phyloP scores from a whole-genome alignment of 2,329 filamentous ascomycete genomes.

The Colletotrichum sidae region DNA sequence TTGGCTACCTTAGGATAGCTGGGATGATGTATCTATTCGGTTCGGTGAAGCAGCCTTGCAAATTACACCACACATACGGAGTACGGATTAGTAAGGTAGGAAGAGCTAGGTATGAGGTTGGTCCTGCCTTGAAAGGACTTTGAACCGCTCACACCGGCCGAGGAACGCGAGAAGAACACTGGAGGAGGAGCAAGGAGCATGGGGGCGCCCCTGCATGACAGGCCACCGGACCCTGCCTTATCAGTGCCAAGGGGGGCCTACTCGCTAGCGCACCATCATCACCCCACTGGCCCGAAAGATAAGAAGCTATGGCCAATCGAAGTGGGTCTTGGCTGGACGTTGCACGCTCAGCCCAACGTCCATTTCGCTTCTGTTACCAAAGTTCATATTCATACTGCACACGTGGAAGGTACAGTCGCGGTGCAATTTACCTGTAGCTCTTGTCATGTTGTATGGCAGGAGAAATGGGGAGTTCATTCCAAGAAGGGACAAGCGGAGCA shows the following conservation, averaged over 20 bases:
- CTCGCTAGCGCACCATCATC: not conserved
- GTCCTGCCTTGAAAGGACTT: not conserved
- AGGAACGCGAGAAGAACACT: not conserved
- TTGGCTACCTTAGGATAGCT: no score
- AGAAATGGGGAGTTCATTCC: not conserved
- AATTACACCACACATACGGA: no score
- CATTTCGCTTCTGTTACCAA: not conserved
- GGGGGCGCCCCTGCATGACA: slow-evolving; percentile 17
- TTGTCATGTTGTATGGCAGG: slow-evolving; percentile 3
- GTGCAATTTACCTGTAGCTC: no score
- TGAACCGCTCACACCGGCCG: slow-evolving; percentile 8
- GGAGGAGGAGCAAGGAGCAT: slow-evolving; percentile 4
- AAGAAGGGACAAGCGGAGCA: no score
- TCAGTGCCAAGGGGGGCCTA: slow-evolving; percentile 31
- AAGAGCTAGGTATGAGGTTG: no score
- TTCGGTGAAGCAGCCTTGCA: no score
- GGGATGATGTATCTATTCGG: no score
- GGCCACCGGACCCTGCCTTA: slow-evolving; percentile 28
- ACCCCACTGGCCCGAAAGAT: slow-evolving; percentile 34
- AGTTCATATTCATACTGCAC: no score
- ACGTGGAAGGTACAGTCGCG: no score
- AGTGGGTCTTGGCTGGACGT: no score
- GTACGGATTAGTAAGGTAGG: no score
- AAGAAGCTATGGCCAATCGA: slow-evolving; percentile 30
- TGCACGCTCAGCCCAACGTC: no score